Evolutionary conservation across 306 rosid genomes (phyloP).

Genomic region (Begonia masoniana): DNA sequence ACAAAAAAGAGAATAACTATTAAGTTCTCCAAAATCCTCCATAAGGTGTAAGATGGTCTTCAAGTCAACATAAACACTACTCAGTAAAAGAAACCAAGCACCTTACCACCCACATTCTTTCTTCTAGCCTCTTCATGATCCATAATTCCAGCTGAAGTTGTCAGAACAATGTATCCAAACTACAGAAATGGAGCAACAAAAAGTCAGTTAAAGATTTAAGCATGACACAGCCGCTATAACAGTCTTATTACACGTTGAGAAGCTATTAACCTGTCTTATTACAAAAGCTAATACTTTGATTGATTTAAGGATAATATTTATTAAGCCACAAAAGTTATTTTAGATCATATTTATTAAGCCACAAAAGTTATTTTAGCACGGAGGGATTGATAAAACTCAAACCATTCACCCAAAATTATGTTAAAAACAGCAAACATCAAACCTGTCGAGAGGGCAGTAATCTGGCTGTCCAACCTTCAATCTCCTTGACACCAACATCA

Average conservation of each 20-base stretch:
- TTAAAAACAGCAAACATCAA: not conserved
- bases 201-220: too few relatives aligned
- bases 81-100: constrained; percentile 51
- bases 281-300: too few relatives aligned
- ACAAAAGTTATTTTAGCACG: too few relatives aligned
- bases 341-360: too few relatives aligned
- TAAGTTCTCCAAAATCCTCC: too few relatives aligned
- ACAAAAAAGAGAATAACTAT: too few relatives aligned
- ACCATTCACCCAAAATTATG: not conserved
- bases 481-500: constrained; percentile 50
- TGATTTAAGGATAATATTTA: too few relatives aligned
- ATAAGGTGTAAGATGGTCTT: too few relatives aligned
- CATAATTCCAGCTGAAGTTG: constrained; percentile 53
- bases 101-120: constrained; percentile 52
- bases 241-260: too few relatives aligned
- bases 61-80: not conserved
- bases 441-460: constrained; percentile 63
- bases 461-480: constrained; percentile 61
- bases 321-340: too few relatives aligned
- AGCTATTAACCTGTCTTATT: too few relatives aligned
- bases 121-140: constrained; percentile 51
- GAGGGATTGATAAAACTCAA: not conserved
- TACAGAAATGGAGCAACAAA: constrained; percentile 3
- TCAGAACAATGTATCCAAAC: constrained; percentile 44
- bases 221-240: too few relatives aligned